Evolutionary conservation across 225 moss, liverwort and hornwort species (phyloP).

Genomic region (Pleurozium schreberi): DNA sequence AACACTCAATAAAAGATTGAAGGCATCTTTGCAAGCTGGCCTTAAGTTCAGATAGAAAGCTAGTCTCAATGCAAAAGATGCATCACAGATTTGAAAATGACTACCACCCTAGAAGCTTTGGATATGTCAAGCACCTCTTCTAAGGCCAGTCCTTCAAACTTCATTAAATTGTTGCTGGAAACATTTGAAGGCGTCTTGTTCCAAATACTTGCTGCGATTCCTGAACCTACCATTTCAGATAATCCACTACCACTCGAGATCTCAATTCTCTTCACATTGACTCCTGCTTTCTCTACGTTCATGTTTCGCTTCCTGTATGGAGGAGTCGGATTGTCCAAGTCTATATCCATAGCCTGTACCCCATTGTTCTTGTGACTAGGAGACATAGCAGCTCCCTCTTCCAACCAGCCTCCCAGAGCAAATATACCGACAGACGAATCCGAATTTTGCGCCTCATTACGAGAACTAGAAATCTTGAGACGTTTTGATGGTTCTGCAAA

Average conservation of each 20-base stretch:
- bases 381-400: slow-evolving; percentile 44
- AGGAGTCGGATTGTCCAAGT: slow-evolving; percentile 38
- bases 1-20: not conserved
- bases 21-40: not conserved
- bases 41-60: not conserved
- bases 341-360: slow-evolving; percentile 75
- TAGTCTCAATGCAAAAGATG: not conserved
- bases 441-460: slow-evolving; percentile 7
- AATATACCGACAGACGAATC: slow-evolving; percentile 36
- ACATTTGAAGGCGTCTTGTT: not conserved
- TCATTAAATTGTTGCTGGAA: not conserved
- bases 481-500: slow-evolving; percentile 40
- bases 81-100: not conserved
- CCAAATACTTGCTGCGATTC: not conserved
- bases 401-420: slow-evolving; percentile 88
- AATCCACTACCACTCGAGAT: not conserved
- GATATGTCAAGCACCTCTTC: slow-evolving; percentile 36
- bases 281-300: not conserved
- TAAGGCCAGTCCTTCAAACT: slow-evolving; percentile 9
- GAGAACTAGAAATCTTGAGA: slow-evolving; percentile 27
- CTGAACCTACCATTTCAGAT: slow-evolving; percentile 1
- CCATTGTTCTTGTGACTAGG: slow-evolving; percentile 31
- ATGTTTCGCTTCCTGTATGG: slow-evolving; percentile 3
- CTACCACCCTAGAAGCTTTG: not conserved
- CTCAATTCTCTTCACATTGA: slow-evolving; percentile 1